Base-by-base conservation (phyloP, 805 yeast genomes). In the Blastobotrys mokoenaii region DNA sequence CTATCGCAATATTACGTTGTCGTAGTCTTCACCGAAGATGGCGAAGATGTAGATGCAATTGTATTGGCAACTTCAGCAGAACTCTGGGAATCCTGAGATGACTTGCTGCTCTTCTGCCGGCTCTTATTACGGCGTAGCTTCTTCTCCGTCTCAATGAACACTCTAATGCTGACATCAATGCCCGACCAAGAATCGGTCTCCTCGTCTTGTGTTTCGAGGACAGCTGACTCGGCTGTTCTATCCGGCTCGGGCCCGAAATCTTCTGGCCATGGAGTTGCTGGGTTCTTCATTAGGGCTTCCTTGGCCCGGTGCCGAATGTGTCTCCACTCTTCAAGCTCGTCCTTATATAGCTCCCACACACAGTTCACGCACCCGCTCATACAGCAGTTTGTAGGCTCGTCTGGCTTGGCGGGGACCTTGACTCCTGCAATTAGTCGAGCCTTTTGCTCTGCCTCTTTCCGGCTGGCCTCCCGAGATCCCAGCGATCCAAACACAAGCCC, bases 361-460 rank as follows among this genome's bases (percentile, higher is more conserved):
- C 98, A 90, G 64, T 90, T 88, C 27, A 86, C 80, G 63, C 98
- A 90, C 1, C 98, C 98, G 47, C 93, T 81, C 95, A 88, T 88
- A 64, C 98, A 90, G 63, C 98, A 90, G 62, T 90, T 88, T 55
- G 89, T 95, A 1, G 97, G 97, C 54, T 86, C 96, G 3, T 66
- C 69, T 0, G 98, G 97, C 59, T 73, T 75, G n/a, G 75, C 77
- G 2, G 96, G 96, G 0, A 90, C 95, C 6, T 60, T 62, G 0
- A 93, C 69, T 0, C 97, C 97, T 0, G 74, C 80, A 2, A 75
- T 71, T 1, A 53, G 51, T 29, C 61, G 55, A 6, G 60, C 55
- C 29, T 64, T 48, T 1, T 51, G 53, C 43, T 68, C 52, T 30
- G 73, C 63, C 32, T 52, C 64, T 15, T 43, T 36, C n/a, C 56